Conservation (phyloP, 768 basidiomycete genomes). For the Myochromella boudieri region DNA sequence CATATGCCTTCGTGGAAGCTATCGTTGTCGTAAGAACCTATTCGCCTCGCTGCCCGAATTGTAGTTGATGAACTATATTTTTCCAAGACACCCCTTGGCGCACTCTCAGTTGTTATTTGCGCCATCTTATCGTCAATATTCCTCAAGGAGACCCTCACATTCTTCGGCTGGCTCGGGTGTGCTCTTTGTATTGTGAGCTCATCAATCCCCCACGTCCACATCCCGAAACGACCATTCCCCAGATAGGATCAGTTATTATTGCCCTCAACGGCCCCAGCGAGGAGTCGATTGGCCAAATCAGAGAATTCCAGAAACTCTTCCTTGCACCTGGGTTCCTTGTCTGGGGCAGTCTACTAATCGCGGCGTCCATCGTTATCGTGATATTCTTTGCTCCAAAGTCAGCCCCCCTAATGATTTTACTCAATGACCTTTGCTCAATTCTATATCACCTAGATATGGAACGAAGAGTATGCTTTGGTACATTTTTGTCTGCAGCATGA, state of each 20-base stretch:
- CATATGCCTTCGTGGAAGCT: constrained; percentile 89
- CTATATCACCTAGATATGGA: constrained; percentile 56
- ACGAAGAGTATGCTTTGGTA: constrained; percentile 95
- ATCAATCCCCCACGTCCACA: constrained; percentile 8
- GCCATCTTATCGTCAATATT: constrained; percentile 92
- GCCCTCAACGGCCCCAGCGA: constrained; percentile 62
- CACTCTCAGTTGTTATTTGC: constrained; percentile 93
- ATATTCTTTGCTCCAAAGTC: constrained; percentile 82
- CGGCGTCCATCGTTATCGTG: constrained; percentile 65
- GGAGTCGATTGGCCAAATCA: constrained; percentile 65
- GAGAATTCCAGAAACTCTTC: constrained; percentile 76
- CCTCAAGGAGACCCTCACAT: constrained; percentile 88
- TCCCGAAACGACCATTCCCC: constrained; percentile 6
- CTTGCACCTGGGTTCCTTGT: constrained; percentile 80
- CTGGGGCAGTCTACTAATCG: constrained; percentile 64
- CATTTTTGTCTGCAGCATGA: constrained; percentile 92
- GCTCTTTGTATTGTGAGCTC: constrained; percentile 83
- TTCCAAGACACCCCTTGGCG: constrained; percentile 85
- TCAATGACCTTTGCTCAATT: constrained; percentile 4
- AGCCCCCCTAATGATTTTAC: constrained; percentile 22
- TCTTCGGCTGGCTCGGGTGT: constrained; percentile 98
- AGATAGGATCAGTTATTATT: constrained; percentile 25
- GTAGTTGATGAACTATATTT: constrained; percentile 7
- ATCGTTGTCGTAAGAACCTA: constrained; percentile 76
- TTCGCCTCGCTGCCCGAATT: not conserved